A percentile compares a stretch with the other conserved stretches of the same genome.
These are phyloP conservation scores for Mycena olivaceomarginata DNA, from an alignment of 768 basidiomycete species.

Conservation along the genomic window DNA sequence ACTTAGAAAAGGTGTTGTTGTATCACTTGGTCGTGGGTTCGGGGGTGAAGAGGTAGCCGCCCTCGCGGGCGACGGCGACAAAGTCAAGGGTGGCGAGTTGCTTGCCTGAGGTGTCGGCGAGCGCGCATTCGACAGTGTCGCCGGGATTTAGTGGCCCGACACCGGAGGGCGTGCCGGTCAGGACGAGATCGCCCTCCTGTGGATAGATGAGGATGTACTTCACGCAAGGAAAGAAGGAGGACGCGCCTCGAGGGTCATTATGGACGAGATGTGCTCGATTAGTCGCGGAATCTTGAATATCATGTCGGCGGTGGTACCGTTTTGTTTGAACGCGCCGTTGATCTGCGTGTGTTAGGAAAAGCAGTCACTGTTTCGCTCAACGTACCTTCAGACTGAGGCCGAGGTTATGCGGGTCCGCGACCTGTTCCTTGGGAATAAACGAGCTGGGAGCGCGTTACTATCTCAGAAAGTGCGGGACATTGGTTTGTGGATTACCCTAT, in stretches of 20 bases:
- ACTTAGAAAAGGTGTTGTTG: conserved; percentile 23
- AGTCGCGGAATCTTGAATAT: conserved; percentile 93
- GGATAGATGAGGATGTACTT: background rate
- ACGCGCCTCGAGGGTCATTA: conserved; percentile 96
- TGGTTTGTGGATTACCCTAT: conserved; percentile 74
- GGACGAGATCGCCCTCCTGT: conserved; percentile 93
- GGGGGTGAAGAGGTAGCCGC: conserved; percentile 71
- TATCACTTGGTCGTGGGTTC: background rate
- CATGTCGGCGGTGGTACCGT: conserved; percentile 92
- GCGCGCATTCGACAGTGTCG: conserved; percentile 85
- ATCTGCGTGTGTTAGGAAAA: conserved; percentile 67
- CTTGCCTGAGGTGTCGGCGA: conserved; percentile 74
- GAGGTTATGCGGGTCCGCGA: conserved; percentile 86
- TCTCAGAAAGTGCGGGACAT: background rate
- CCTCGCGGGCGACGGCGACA: conserved; percentile 76
- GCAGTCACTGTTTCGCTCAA: background rate
- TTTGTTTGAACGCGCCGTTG: conserved; percentile 89
- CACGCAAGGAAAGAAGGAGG: background rate
- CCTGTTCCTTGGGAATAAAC: conserved; percentile 86
- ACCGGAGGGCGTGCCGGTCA: conserved; percentile 95
- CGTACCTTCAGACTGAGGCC: conserved; percentile 85
- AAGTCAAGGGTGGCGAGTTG: conserved; percentile 80
- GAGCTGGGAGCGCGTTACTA: conserved; percentile 62
- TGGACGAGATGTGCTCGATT: conserved; percentile 93
- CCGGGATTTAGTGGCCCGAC: conserved; percentile 88